phyloP scores from a whole-genome alignment of 2,329 filamentous ascomycete species.

The Aspergillus versicolor region DNA sequence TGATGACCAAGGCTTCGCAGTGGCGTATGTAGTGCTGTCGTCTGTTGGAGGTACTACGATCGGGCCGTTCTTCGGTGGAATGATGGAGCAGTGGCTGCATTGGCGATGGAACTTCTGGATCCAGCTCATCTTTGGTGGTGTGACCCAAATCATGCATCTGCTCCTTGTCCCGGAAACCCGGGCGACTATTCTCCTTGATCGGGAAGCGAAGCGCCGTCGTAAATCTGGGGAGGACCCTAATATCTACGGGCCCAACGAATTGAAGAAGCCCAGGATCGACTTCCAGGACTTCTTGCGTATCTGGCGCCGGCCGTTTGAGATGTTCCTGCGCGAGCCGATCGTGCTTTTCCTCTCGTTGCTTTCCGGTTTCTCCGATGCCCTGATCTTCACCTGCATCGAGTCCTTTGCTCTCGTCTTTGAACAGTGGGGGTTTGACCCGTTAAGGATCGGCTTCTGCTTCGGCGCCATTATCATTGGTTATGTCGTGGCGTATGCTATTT shows the following conservation, averaged over 20 bases:
- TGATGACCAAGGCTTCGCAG: slow-evolving; percentile 70
- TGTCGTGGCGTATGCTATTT: slow-evolving; percentile 53
- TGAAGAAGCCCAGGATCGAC: slow-evolving; percentile 50
- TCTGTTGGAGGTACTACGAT: slow-evolving; percentile 73
- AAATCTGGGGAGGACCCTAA: slow-evolving; percentile 54
- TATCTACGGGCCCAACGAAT: slow-evolving; percentile 65
- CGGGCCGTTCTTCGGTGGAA: slow-evolving; percentile 54
- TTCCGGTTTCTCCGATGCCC: slow-evolving; percentile 69
- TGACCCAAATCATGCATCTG: slow-evolving; percentile 52
- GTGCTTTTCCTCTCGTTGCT: slow-evolving; percentile 69
- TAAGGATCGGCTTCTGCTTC: slow-evolving; percentile 24
- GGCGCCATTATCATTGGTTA: slow-evolving; percentile 52
- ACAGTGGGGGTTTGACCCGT: slow-evolving; percentile 23
- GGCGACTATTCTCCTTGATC: slow-evolving; percentile 56
- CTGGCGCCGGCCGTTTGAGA: slow-evolving; percentile 66
- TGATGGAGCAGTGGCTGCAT: slow-evolving; percentile 54
- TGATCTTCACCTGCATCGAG: slow-evolving; percentile 77
- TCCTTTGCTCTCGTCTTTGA: slow-evolving; percentile 61
- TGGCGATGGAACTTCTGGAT: slow-evolving; percentile 66
- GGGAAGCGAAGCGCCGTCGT: slow-evolving; percentile 57
- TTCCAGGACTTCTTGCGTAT: slow-evolving; percentile 38
- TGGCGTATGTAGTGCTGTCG: slow-evolving; percentile 74
- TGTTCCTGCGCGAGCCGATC: slow-evolving; percentile 74
- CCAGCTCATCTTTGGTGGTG: slow-evolving; percentile 57
- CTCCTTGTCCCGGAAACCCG: slow-evolving; percentile 63